phyloP scores from a whole-genome alignment of 176 grass and related monocot genomes.

The Ensete glaucum region DNA sequence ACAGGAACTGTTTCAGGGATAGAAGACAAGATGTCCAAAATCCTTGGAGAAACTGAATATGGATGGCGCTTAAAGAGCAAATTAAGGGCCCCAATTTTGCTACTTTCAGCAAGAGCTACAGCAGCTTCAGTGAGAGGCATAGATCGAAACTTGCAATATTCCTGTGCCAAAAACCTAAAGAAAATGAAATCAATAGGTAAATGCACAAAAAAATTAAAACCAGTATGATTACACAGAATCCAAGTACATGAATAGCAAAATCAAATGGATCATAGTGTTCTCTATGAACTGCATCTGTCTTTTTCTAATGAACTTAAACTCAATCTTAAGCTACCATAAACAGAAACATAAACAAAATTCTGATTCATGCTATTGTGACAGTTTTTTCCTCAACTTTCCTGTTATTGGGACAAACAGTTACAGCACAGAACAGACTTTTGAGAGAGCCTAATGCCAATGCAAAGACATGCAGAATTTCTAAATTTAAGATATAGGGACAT shows the following conservation, averaged over 20 bases:
- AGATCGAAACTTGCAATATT: conserved; percentile 75
- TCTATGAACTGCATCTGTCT: too few species aligned
- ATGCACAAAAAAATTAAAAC: neutral
- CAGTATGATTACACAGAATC: neutral
- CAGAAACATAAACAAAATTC: too few species aligned
- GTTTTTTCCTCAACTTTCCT: too few species aligned
- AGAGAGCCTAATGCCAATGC: too few species aligned
- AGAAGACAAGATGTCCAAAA: conserved; percentile 61
- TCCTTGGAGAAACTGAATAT: conserved; percentile 55
- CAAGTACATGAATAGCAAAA: neutral
- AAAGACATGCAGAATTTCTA: too few species aligned
- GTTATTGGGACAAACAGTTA: too few species aligned
- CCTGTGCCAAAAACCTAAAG: conserved; percentile 60
- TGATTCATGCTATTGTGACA: too few species aligned
- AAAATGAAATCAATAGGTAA: conserved; percentile 19
- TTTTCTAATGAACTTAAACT: too few species aligned
- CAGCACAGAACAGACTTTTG: too few species aligned
- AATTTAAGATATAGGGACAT: too few species aligned
- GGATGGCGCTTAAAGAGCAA: conserved; percentile 95
- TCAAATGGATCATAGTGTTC: neutral
- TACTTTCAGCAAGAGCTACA: conserved; percentile 76
- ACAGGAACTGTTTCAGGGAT: conserved; percentile 87
- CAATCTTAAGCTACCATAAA: too few species aligned
- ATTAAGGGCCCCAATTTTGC: conserved; percentile 93
- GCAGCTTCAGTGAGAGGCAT: conserved; percentile 50